Base-by-base conservation (phyloP, 257 asterid genomes). In the Jacaranda mimosifolia region DNA sequence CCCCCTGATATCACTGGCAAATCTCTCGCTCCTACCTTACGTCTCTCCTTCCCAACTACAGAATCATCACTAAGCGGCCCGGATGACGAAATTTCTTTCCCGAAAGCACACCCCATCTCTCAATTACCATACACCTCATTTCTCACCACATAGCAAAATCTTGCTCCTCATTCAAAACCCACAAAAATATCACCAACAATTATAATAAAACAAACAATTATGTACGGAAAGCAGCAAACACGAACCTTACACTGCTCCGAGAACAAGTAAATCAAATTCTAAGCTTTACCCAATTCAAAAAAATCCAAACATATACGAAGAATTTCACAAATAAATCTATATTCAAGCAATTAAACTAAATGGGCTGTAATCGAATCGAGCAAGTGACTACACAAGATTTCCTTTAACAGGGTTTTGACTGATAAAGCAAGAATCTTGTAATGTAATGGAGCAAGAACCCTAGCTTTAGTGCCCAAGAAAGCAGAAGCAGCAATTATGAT, bases 61-160 rank as follows among this genome's bases (percentile, higher is more conserved):
- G 36, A 71, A 49, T 75, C 92, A 62, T 85, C 91, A 63, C 86
- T 73, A 18, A 89, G 83, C 21, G 81, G 80, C 48, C 89, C 86
- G 12, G 94, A 83, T 51, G 93, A 87, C 32, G 92, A 81, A 81
- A 84, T 68, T 82, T 85, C 92, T 83, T 81, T 91, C 71, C 95
- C 96, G 72, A 91, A 89, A 19, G 86, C 96, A 82, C 97, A 91
- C 72, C 97, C 97, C 97, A 90, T 91, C 58, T 77, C 74, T 80
- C 83, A 65, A 49, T 59, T 68, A 86, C 69, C 42, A 82, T 75
- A 87, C 70, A 79, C 79, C 87, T 89, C 96, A 88, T 89, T 78
- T 85, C 92, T 88, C 94, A 91, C 81, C 83, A 55, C 84, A 80
- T 72, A 79, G 60, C 78, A 68, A 81, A 81, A 53, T 12, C 66